phyloP scores from a whole-genome alignment of 2,329 filamentous ascomycete species.

The Ceratocystiopsis sp. region DNA sequence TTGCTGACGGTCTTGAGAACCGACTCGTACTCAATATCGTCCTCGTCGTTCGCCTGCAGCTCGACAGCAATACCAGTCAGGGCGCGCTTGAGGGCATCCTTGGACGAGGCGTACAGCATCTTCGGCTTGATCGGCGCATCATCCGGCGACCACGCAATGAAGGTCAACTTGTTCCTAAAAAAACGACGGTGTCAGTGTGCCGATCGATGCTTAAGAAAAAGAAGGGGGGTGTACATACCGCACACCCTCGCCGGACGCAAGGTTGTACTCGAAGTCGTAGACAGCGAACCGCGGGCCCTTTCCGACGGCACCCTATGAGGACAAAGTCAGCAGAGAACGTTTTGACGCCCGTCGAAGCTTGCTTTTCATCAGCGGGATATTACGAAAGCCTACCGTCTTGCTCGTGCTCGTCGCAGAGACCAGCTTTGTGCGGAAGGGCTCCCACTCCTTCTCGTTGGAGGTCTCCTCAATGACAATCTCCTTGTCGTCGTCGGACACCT shows the following conservation, averaged over 20 bases:
- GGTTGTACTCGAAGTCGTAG: conserved; percentile 68
- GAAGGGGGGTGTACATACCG: conserved; percentile 29
- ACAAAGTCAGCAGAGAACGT: too few relatives aligned
- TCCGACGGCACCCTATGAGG: conserved; percentile 32
- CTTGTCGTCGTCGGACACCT: conserved; percentile 69
- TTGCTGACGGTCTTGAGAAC: conserved; percentile 52
- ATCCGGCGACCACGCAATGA: conserved; percentile 69
- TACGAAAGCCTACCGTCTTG: conserved; percentile 37
- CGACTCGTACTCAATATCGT: conserved; percentile 64
- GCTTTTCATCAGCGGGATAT: too few relatives aligned
- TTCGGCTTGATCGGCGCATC: conserved; percentile 67
- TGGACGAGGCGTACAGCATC: conserved; percentile 84
- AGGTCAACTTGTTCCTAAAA: conserved; percentile 56
- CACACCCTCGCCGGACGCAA: conserved; percentile 54
- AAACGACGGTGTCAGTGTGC: neutral
- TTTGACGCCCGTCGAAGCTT: too few relatives aligned
- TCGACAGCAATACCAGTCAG: conserved; percentile 60
- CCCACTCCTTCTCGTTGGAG: conserved; percentile 49
- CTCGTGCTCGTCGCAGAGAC: conserved; percentile 55
- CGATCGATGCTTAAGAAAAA: neutral
- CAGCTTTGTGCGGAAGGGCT: conserved; percentile 60
- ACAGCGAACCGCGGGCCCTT: conserved; percentile 66
- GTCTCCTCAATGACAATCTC: conserved; percentile 66
- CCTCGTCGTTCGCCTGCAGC: conserved; percentile 68
- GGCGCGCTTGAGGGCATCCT: conserved; percentile 67